Evolutionary conservation across 1,284 basidiomycete species (phyloP), one percentile per base, ranked within the genome.

Genomic region (Papiliotrema nemorosa): DNA sequence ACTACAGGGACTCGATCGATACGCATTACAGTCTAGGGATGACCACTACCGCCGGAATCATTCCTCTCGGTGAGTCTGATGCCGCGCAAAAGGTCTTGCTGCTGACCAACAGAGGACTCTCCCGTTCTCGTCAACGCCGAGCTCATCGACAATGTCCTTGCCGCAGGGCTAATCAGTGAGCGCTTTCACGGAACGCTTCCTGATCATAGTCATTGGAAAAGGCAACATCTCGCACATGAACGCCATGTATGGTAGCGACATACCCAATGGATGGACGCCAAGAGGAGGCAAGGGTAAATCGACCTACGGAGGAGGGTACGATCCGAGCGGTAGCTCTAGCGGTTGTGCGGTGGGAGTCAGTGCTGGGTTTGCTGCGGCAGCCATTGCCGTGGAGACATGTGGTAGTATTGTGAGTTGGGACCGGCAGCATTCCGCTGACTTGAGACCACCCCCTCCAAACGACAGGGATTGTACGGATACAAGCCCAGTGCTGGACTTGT

Each of bases 401-500:
- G 49, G 49, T 5, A 50, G 49, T 26, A 50, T 50, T 14, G 49
- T 50, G 12, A 57, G 58, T 7, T 51, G 49, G 6, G 47, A 57
- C 16, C 3, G 10, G 21, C 24, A 40, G 5, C 20, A 7, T 22
- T 5, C 20, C 10, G 39, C 21, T 40, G 13, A 40, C 5, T 40
- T 14, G 27, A 58, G 56, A 36, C 37, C 12, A 3, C 14, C 13
- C 67, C 67, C 4, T 51, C 62, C 12, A 45, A 26, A 13, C 25
- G 52, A n/a, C 54, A 59, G 14, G 60, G 54, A 5, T 25, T 66
- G 2, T 63, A 54, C 27, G 61, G 56, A 2, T 40, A 66, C 27
- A 56, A 56, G 41, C 62, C 64, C 2, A 57, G 54, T 16, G 33
- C 54, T 2, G 64, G 63, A 1, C 46, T 66, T 1, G 53, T 64